These are phyloP conservation scores for Polychaeton citri DNA, from an alignment of 2,329 filamentous ascomycete genomes.

Conservation along the genomic window DNA sequence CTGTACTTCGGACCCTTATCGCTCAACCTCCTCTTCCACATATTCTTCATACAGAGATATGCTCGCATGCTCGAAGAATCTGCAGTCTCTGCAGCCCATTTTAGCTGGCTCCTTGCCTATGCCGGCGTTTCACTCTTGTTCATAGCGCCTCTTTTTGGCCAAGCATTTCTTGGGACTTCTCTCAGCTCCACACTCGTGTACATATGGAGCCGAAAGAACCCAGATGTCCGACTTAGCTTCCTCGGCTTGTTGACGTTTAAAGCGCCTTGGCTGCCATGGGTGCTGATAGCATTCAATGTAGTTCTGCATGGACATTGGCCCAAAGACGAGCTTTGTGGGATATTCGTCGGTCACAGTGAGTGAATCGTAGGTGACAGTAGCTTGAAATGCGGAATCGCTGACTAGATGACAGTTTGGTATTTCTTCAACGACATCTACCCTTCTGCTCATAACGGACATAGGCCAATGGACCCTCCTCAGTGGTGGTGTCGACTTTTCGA, in stretches of 20 bases:
- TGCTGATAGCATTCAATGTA: conserved; percentile 82
- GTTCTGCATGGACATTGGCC: conserved; percentile 82
- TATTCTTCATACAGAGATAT: conserved; percentile 97
- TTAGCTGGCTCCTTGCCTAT: conserved; percentile 87
- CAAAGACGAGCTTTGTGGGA: conserved; percentile 91
- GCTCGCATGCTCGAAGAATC: conserved; percentile 90
- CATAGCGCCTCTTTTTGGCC: conserved; percentile 74
- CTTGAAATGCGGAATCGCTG: background rate
- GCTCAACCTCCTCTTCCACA: conserved; percentile 88
- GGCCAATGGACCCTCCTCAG: conserved; percentile 74
- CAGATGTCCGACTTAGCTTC: conserved; percentile 69
- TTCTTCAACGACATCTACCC: conserved; percentile 97
- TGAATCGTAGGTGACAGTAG: conserved; percentile 2
- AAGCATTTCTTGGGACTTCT: conserved; percentile 89
- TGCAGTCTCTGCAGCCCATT: conserved; percentile 84
- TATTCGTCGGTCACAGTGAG: conserved; percentile 72
- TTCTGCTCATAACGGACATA: conserved; percentile 68
- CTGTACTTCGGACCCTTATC: conserved; percentile 93
- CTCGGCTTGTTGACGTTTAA: conserved; percentile 82
- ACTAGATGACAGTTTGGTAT: conserved; percentile 57
- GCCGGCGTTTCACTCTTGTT: conserved; percentile 65
- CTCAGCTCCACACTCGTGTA: conserved; percentile 90
- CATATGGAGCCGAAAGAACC: conserved; percentile 93
- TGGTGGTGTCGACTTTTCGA: conserved; percentile 88
- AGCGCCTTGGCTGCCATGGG: conserved; percentile 91